Evolutionary conservation across 164 flowering plant genomes (phyloP).

Genomic region (Vitis rotundifolia): DNA sequence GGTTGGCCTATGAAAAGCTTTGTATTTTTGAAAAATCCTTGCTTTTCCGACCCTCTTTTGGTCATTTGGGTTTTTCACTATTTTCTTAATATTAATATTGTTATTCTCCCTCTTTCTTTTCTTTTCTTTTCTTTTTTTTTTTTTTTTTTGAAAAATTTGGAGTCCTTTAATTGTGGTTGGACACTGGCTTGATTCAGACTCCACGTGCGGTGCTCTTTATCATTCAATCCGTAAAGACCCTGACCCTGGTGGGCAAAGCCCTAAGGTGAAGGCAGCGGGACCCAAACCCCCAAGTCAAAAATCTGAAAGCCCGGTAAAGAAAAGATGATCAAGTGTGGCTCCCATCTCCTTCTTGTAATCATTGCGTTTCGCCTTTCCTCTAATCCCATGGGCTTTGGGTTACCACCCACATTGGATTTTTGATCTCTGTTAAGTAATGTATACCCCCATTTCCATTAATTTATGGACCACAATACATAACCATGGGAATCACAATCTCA

Average conservation of each 20-base stretch:
- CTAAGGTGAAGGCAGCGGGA: slow-evolving; percentile 15
- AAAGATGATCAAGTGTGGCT: slow-evolving; percentile 32
- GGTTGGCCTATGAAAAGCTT: slow-evolving; percentile 23
- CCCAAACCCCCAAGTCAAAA: slow-evolving; percentile 45
- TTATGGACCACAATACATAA: no score
- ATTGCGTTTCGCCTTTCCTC: slow-evolving; percentile 25
- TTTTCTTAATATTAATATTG: background rate
- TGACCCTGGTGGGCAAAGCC: slow-evolving; percentile 33
- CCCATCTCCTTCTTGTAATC: slow-evolving; percentile 48
- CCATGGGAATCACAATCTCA: no score
- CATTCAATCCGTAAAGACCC: slow-evolving; percentile 63
- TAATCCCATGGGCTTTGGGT: slow-evolving; percentile 2
- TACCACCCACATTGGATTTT: background rate
- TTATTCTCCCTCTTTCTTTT: background rate
- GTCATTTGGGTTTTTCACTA: background rate
- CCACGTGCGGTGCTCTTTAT: slow-evolving; percentile 83
- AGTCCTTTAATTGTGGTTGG: slow-evolving; percentile 47
- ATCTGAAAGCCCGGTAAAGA: slow-evolving; percentile 19
- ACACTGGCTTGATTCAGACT: slow-evolving; percentile 70
- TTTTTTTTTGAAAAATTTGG: slow-evolving; percentile 9
- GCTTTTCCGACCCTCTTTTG: background rate
- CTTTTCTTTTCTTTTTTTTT: slow-evolving; percentile 5
- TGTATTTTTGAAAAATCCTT: background rate
- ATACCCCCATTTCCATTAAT: no score
- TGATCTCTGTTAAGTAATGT: background rate